Conservation (phyloP, 164 flowering plant species). For the Aristolochia californica region DNA sequence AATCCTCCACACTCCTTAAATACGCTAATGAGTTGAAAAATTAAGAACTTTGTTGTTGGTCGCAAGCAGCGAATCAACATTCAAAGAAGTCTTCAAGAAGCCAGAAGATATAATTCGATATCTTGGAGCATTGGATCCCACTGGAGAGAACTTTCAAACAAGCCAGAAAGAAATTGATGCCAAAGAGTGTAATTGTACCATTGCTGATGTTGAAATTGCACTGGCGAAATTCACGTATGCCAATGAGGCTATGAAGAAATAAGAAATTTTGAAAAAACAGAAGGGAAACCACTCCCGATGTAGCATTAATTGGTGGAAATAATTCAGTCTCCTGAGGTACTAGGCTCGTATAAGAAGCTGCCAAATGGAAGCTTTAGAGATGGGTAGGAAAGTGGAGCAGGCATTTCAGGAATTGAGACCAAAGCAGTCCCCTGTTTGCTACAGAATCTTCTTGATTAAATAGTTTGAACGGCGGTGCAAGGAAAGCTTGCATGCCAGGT, state of each 20-base stretch:
- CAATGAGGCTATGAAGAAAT: constrained; percentile 68
- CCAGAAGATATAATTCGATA: constrained; percentile 71
- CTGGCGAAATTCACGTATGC: constrained; percentile 85
- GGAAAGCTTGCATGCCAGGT: no score
- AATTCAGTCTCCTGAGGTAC: no score
- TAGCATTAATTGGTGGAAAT: no score
- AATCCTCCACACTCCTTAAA: constrained; percentile 35
- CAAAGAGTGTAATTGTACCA: constrained; percentile 69
- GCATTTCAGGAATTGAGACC: no score
- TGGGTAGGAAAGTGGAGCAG: no score
- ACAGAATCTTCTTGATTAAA: no score
- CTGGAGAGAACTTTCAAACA: constrained; percentile 72
- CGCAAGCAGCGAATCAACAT: constrained; percentile 78
- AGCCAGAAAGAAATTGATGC: constrained; percentile 80
- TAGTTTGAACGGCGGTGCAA: no score
- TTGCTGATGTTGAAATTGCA: constrained; percentile 71
- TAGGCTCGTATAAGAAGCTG: no score
- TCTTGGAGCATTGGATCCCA: constrained; percentile 66
- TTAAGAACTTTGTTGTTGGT: constrained; percentile 72
- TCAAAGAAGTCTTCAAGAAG: constrained; percentile 69
- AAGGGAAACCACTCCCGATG: constrained; percentile 92
- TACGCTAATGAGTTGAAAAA: constrained; percentile 71
- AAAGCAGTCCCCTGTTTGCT: no score
- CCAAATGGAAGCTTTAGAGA: no score
- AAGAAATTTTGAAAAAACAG: constrained; percentile 69